Conservation (phyloP, 1,139 yeast genomes). For the Suhomyces atakaporum region DNA sequence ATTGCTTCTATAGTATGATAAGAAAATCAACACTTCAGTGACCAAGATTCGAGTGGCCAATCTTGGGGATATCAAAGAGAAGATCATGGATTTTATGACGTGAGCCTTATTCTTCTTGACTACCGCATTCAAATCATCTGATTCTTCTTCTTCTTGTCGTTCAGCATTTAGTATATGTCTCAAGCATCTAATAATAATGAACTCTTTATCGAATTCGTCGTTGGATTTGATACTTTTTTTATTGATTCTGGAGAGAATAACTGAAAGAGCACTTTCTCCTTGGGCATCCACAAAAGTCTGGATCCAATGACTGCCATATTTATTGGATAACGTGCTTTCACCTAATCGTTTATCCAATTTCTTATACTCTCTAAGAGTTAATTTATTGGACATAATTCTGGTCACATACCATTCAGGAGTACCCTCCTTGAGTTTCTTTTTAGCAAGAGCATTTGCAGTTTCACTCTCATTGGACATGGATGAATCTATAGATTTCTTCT, state of each 20-base stretch:
- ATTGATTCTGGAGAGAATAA: slow-evolving; percentile 40
- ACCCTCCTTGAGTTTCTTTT: slow-evolving; percentile 37
- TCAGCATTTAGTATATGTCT: slow-evolving; percentile 34
- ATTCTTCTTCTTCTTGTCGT: slow-evolving; percentile 18
- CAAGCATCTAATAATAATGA: slow-evolving; percentile 40
- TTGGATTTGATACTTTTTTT: slow-evolving; percentile 47
- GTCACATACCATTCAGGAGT: slow-evolving; percentile 48
- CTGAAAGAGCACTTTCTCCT: slow-evolving; percentile 49
- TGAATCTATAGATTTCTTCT: slow-evolving; percentile 19
- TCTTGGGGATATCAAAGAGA: slow-evolving; percentile 44
- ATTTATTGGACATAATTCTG: slow-evolving; percentile 37
- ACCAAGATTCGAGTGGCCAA: slow-evolving; percentile 44
- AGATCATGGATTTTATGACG: slow-evolving; percentile 38
- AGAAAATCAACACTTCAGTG: slow-evolving; percentile 44
- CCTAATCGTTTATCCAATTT: slow-evolving; percentile 38
- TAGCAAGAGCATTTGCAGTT: slow-evolving; percentile 5
- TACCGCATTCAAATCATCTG: slow-evolving; percentile 15
- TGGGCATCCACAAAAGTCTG: slow-evolving; percentile 38
- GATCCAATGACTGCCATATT: slow-evolving; percentile 31
- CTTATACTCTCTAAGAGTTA: slow-evolving; percentile 36
- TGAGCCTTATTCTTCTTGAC: slow-evolving; percentile 29
- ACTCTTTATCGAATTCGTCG: slow-evolving; percentile 48
- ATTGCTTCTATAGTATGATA: slow-evolving; percentile 30
- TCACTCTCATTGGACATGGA: slow-evolving; percentile 16
- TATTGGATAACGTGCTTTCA: slow-evolving; percentile 22